Evolutionary conservation across 139 green algal species (phyloP).

Genomic region (Picochlorum sp.): DNA sequence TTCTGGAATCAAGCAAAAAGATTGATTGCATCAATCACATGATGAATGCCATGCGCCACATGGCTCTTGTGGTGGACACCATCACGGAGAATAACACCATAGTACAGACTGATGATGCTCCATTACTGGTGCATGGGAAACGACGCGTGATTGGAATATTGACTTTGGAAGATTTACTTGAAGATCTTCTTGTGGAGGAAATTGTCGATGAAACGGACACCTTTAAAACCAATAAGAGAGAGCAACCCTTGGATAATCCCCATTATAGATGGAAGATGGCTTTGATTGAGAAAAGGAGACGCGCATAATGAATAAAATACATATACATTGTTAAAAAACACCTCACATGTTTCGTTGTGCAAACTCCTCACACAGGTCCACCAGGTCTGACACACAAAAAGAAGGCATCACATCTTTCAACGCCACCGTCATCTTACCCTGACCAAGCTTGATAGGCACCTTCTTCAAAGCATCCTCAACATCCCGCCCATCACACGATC

Average conservation of each 20-base stretch:
- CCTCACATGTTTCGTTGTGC: constrained; percentile 10
- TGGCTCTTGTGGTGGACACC: constrained; percentile 60
- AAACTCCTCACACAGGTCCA: constrained; percentile 20
- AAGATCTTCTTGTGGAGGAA: constrained; percentile 37
- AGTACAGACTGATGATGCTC: too few relatives aligned
- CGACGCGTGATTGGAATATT: constrained; percentile 41
- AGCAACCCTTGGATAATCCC: too few relatives aligned
- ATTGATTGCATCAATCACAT: constrained; percentile 89
- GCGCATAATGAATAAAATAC: too few relatives aligned
- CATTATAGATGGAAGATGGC: too few relatives aligned
- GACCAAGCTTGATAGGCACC: constrained; percentile 25
- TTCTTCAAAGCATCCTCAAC: constrained; percentile 12
- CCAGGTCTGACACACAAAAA: constrained; percentile 18
- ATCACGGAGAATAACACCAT: background rate
- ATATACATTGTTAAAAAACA: too few relatives aligned
- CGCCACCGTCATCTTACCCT: constrained; percentile 14
- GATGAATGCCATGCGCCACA: constrained; percentile 74
- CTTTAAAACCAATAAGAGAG: constrained; percentile 56
- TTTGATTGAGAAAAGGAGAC: background rate
- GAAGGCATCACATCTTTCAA: constrained; percentile 22
- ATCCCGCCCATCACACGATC: constrained; percentile 1
- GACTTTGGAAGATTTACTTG: constrained; percentile 59
- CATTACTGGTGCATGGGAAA: too few relatives aligned
- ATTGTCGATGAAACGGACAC: constrained; percentile 61
- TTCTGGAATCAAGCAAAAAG: constrained; percentile 30